Evolutionary conservation across 345 rosid genomes (phyloP).

Genomic region (Salix purpurea): DNA sequence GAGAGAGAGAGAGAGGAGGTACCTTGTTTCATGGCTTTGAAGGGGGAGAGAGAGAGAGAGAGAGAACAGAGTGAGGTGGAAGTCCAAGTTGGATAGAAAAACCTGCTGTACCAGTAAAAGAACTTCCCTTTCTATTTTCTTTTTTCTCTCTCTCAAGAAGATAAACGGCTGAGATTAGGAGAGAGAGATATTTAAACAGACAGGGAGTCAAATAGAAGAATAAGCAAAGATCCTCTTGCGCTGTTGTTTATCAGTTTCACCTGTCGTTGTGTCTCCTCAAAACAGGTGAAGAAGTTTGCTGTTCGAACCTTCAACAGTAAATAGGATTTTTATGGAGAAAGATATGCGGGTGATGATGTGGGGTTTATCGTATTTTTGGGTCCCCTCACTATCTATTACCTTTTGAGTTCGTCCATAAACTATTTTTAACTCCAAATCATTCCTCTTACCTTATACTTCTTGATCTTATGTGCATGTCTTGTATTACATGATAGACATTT

Average conservation of each 20-base stretch:
- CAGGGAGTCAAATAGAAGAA: neutral
- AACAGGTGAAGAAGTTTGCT: neutral
- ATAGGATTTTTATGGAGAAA: neutral
- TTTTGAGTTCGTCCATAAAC: neutral
- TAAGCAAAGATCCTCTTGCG: neutral
- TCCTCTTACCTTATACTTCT: neutral
- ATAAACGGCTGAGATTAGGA: conserved; percentile 26
- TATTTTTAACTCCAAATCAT: neutral
- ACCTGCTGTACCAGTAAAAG: neutral
- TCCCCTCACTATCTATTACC: neutral
- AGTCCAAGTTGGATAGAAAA: conserved; percentile 44
- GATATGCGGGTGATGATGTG: conserved; percentile 26
- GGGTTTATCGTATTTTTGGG: conserved; percentile 6
- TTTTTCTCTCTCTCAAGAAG: neutral
- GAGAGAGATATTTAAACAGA: neutral
- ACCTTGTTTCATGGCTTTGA: conserved; percentile 35
- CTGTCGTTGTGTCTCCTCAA: neutral
- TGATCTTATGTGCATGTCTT: neutral
- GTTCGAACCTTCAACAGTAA: neutral
- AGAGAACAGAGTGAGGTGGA: conserved; percentile 43
- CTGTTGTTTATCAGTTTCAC: neutral
- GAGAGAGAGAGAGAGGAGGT: neutral
- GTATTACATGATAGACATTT: neutral
- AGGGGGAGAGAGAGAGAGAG: conserved; percentile 14
- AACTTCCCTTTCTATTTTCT: neutral